Percentiles rank a stretch among this genome's conserved stretches.
Evolutionary conservation across 257 asterid species (phyloP).

Genomic region (Solanum ossicruentum): DNA sequence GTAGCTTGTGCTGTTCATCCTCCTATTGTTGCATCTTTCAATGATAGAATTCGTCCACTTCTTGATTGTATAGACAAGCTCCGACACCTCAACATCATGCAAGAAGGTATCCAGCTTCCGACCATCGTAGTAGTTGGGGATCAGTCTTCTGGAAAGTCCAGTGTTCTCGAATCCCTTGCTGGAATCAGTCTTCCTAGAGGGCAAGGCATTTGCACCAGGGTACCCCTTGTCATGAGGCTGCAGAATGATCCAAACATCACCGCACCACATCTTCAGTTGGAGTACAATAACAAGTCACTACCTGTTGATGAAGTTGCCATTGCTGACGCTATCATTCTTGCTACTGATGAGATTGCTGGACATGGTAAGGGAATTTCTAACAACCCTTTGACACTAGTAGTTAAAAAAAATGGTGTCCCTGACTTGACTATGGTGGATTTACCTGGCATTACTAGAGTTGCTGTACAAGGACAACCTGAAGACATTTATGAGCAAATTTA

Average conservation of each 20-base stretch:
- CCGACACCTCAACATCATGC: constrained; percentile 27
- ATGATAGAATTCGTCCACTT: constrained; percentile 23
- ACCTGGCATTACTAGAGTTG: not conserved
- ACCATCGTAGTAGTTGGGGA: constrained; percentile 44
- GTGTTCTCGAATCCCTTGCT: no score
- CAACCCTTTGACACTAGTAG: not conserved
- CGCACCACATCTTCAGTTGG: no score
- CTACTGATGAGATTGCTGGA: not conserved
- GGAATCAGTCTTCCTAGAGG: no score
- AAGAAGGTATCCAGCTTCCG: constrained; percentile 41
- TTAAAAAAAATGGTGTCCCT: not conserved
- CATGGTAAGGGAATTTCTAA: not conserved
- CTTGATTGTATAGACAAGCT: constrained; percentile 30
- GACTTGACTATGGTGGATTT: not conserved
- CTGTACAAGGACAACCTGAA: not conserved
- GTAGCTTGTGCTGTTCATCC: not conserved
- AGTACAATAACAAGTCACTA: no score
- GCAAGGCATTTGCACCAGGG: no score
- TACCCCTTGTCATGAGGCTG: no score
- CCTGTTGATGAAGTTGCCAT: no score
- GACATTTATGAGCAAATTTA: not conserved
- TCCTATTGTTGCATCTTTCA: constrained; percentile 27
- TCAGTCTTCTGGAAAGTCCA: constrained; percentile 2
- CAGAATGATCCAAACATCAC: no score
- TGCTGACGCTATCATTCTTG: not conserved